These are phyloP conservation scores for Leishmania guyanensis DNA, from an alignment of 208 protist genomes.

Conservation along the genomic window DNA sequence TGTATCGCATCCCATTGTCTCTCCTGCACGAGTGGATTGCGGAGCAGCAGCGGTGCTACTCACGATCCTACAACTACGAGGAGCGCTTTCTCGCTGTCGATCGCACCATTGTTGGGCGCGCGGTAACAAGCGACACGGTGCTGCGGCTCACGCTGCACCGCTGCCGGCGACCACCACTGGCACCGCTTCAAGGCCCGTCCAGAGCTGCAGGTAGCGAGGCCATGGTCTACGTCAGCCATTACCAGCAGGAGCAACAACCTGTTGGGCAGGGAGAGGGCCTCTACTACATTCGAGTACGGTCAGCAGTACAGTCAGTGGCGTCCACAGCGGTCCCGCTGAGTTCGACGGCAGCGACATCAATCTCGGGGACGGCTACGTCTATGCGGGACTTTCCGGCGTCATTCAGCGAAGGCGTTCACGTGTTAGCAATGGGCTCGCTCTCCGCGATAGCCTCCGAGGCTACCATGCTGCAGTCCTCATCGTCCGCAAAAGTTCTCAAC, in stretches of 20 bases:
- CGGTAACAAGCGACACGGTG: slow-evolving; percentile 26
- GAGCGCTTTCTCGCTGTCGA: slow-evolving; percentile 68
- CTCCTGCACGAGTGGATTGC: slow-evolving; percentile 54
- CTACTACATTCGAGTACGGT: slow-evolving; percentile 23
- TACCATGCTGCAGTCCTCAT: neutral
- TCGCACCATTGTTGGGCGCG: slow-evolving; percentile 39
- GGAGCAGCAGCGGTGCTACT: slow-evolving; percentile 42
- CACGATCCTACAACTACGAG: slow-evolving; percentile 67
- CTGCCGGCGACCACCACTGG: slow-evolving; percentile 45
- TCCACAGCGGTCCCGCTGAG: slow-evolving; percentile 30
- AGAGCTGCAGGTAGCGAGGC: neutral
- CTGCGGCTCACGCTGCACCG: slow-evolving; percentile 55
- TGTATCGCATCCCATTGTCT: slow-evolving; percentile 43
- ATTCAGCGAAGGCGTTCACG: neutral
- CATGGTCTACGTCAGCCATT: neutral
- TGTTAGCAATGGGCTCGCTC: neutral
- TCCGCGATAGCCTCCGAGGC: neutral
- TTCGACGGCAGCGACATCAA: neutral
- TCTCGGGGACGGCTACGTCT: neutral
- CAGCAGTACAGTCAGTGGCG: slow-evolving; percentile 7
- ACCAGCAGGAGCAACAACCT: neutral
- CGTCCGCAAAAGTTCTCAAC: slow-evolving; percentile 14
- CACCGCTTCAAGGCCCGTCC: neutral
- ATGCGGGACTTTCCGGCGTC: neutral
- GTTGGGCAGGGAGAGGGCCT: neutral